phyloP scores from a whole-genome alignment of 352 stramenopile species.

The Saprolegnia diclina region DNA sequence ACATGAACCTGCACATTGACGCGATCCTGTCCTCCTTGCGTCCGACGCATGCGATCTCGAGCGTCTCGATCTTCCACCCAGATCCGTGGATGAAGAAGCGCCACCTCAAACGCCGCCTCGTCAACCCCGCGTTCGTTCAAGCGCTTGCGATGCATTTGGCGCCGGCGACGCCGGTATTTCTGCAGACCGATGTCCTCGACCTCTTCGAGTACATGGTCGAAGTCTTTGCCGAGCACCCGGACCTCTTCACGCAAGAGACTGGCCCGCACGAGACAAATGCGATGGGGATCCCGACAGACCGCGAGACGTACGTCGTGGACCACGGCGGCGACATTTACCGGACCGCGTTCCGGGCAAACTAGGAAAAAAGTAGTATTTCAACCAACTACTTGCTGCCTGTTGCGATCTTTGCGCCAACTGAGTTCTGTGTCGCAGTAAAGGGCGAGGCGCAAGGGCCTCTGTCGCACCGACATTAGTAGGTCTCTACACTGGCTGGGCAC shows the following conservation, averaged over 20 bases:
- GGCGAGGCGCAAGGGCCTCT: too few relatives aligned
- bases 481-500: too few relatives aligned
- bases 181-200: slow-evolving; percentile 79
- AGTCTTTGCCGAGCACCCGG: slow-evolving; percentile 42
- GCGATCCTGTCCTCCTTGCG: slow-evolving; percentile 50
- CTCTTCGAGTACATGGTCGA: slow-evolving; percentile 83
- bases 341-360: slow-evolving; percentile 16
- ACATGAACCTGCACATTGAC: slow-evolving; percentile 78
- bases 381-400: background rate
- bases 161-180: slow-evolving; percentile 56
- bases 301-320: slow-evolving; percentile 58
- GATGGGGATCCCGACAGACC: slow-evolving; percentile 62
- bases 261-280: slow-evolving; percentile 41
- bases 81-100: slow-evolving; percentile 88
- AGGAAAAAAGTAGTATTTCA: background rate
- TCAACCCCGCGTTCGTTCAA: slow-evolving; percentile 58
- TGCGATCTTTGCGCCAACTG: too few relatives aligned
- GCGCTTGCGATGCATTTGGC: slow-evolving; percentile 51
- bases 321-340: slow-evolving; percentile 71
- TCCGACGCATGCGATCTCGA: slow-evolving; percentile 39
- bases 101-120: slow-evolving; percentile 74
- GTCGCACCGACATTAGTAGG: too few relatives aligned
- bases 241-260: background rate
- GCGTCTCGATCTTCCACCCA: slow-evolving; percentile 84
- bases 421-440: too few relatives aligned